Evolutionary conservation across 2,329 filamentous ascomycete genomes (phyloP), one percentile per base, ranked within the genome.

Genomic region (Venturiaceae sp.): DNA sequence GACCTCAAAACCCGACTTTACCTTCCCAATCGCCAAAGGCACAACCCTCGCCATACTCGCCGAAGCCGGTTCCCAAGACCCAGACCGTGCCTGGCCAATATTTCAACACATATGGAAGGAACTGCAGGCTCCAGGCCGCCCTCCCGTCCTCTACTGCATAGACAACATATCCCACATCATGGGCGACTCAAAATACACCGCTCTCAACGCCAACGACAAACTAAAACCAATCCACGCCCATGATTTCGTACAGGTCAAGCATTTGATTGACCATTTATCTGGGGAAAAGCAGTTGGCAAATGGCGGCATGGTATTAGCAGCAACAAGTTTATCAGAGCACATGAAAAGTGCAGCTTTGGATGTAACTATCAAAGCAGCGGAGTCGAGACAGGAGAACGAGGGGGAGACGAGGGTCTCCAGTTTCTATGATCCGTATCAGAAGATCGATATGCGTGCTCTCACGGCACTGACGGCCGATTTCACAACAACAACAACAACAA

Each of bases 121-220:
- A 73, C 83, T 97, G 53, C 82, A 78, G 3, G 73, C 76, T 14
- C 78, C 78, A 1, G 66, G 78, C 3, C 74, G 84, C 16, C 80
- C 83, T 19, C 83, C 82, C 1, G 78, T 96, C 60, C 77, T 97
- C 54, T 80, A 96, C 64, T 76, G 85, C 46, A 75, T 95, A 55
- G 94, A 99, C 69, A 86, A 86, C 56, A 77, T 97, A 36, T 80
- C 83, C 58, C 88, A 94, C 75, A 83, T 91, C 72, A 95, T 95
- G 88, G 81, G 80, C 64, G 69, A 84, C 37, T 90, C 86, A 62
- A 83, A 82, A 47, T 99, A 97, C 77, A 83, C 86, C 63, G 82
- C 82, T 62, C 77, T 86, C 1, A 77, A 87, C 26, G 87, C 83
- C 66, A 33, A 54, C n/a, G 53, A 41, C 8, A 59, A 36, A 59